phyloP scores from a whole-genome alignment of 306 rosid species.

The Oemleria cerasiformis region DNA sequence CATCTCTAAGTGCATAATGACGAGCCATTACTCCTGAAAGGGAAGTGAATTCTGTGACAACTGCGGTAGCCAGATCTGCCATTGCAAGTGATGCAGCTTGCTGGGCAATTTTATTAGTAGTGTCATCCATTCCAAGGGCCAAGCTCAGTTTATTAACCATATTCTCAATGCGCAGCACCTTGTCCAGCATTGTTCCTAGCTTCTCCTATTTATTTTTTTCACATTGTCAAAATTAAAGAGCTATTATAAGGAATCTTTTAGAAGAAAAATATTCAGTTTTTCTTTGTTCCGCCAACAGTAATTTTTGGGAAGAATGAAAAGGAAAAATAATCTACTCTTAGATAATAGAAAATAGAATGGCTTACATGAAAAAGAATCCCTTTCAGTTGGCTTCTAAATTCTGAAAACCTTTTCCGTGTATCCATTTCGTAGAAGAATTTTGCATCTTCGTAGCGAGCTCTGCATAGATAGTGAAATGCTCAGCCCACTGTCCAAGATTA shows the following conservation, averaged over 20 bases:
- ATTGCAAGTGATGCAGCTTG: conserved; percentile 93
- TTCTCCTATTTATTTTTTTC: conserved; percentile 59
- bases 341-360: conserved; percentile 18
- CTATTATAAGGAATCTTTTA: background rate
- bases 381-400: conserved; percentile 68
- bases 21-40: conserved; percentile 95
- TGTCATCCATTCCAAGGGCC: conserved; percentile 49
- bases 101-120: conserved; percentile 38
- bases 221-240: conserved; percentile 25
- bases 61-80: conserved; percentile 95
- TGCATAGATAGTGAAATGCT: conserved; percentile 37
- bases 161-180: conserved; percentile 67
- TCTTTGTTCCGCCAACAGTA: background rate
- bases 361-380: conserved; percentile 88
- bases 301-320: background rate
- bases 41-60: conserved; percentile 91
- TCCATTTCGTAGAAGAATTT: conserved; percentile 88
- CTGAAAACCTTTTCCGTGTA: conserved; percentile 62
- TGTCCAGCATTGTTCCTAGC: conserved; percentile 94
- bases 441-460: conserved; percentile 98
- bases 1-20: conserved; percentile 90
- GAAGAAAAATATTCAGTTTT: background rate
- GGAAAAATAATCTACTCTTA: background rate
- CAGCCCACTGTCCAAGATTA: conserved; percentile 18
- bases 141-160: conserved; percentile 51